Evolutionary conservation across 192 early-diverging fungal species (phyloP), one percentile per base, ranked within the genome.

Genomic region (Diversispora eburnea): DNA sequence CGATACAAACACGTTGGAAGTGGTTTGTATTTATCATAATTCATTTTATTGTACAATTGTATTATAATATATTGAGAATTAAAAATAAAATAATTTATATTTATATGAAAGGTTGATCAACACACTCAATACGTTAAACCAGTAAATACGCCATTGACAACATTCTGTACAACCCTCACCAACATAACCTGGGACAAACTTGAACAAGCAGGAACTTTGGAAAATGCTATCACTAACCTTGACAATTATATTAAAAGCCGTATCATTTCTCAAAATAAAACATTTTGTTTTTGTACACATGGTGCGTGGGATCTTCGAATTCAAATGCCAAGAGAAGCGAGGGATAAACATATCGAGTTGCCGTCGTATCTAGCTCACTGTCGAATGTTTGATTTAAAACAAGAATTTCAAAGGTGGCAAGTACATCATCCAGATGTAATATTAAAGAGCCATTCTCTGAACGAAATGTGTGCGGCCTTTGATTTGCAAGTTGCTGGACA

Each of bases 271-370:
- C 73, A 87, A 63, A 78, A 77, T 8, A 78, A 80, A 20, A 78
- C 80, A 3, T 89, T 92, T 74, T 86, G 87, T 56, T 88, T 92
- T 77, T 89, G 91, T 42, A 89, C 89, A 2, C 90, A 91, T 76
- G 89, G 88, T 43, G 90, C 89, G 7, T 87, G 85, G 85, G 86
- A 89, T 54, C 75, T 92, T 20, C 87, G 91, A 13, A 89, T 86
- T 67, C 89, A 91, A 72, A 73, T 92, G 1, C 83, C 86, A 3
- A 70, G 87, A 17, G 90, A 92, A 59, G 87, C 88, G 25, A 77
- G 82, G 41, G 86, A 88, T 57, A 92, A 92, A 75, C 72, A 76
- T 25, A 83, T 92, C 19, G 75, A 77, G 2, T 67, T 92, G 5
- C 84, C 90, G 4, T 49, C 71, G 0, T 90, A 89, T 54, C 78